These are phyloP conservation scores for Saccharata proteae DNA, from an alignment of 2,329 filamentous ascomycete genomes.

Conservation along the genomic window DNA sequence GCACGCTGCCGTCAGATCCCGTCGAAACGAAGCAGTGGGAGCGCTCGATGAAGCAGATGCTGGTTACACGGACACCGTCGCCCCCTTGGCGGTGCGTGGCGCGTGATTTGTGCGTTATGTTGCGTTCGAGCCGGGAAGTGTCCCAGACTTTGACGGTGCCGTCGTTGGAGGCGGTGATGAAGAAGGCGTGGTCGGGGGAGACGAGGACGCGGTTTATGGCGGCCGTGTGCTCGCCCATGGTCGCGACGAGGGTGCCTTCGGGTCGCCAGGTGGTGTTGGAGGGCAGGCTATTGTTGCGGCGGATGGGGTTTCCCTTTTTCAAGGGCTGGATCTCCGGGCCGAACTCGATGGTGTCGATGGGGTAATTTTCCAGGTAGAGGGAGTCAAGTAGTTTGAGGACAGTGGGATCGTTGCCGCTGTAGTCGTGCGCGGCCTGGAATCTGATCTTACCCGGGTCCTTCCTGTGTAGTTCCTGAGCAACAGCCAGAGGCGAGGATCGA, in stretches of 20 bases:
- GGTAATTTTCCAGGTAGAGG: conserved; percentile 61
- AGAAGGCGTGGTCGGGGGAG: conserved; percentile 86
- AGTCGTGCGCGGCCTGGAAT: conserved; percentile 62
- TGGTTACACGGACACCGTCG: conserved; percentile 59
- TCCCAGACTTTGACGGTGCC: conserved; percentile 91
- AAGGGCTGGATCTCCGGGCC: conserved; percentile 69
- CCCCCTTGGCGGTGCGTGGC: conserved; percentile 66
- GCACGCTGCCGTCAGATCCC: conserved; percentile 77
- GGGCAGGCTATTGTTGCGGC: conserved; percentile 39
- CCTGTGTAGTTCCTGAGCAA: conserved; percentile 17
- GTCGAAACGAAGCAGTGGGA: conserved; percentile 90
- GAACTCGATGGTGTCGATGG: conserved; percentile 50
- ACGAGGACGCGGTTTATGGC: conserved; percentile 71
- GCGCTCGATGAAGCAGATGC: conserved; percentile 82
- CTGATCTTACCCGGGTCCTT: conserved; percentile 27
- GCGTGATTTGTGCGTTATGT: conserved; percentile 75
- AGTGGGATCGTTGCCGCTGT: conserved; percentile 61
- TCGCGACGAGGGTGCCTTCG: conserved; percentile 70
- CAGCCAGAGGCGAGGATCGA: conserved; percentile 17
- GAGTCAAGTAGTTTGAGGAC: conserved; percentile 60
- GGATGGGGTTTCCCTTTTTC: conserved; percentile 41
- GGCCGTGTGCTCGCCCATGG: conserved; percentile 76
- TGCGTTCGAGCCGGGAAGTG: conserved; percentile 75
- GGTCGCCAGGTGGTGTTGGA: conserved; percentile 64
- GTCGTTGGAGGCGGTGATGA: conserved; percentile 86